Base-by-base conservation (phyloP, 176 grass and related monocot genomes). In the Aegilops speltoides region DNA sequence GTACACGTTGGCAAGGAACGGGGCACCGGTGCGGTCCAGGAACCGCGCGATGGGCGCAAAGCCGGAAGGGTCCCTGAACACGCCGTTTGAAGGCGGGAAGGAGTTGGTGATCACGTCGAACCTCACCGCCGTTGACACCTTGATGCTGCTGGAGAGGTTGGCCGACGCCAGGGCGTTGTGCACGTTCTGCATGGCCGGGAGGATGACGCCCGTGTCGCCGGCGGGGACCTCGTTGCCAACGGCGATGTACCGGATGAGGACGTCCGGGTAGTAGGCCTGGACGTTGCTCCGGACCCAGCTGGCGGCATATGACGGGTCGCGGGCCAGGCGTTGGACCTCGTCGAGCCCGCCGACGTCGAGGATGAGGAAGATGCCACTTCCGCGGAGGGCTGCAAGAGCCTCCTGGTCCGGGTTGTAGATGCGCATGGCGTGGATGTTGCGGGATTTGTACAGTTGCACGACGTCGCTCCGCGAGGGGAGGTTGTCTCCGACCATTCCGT, bases 171-270 rank as follows among this genome's bases (percentile, higher is more conserved):
- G 17, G 32, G 66, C 32, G 1, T 69, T 19, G 8, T 36, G 19
- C 8, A 69, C 33, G 9, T 70, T 70, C 8, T 34, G 32, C 33
- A 70, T 70, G 67, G 67, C 67, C 16, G 15, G 3, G 9, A 10
- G 19, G 67, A 95, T 52, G 25, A 59, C 29, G 19, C 23, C 65
- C 17, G 26, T 34, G 41, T 10, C 48, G 5, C 4, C 87, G 2
- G 50, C 40, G 43, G 79, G 6, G n/a, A 95, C 50, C 79, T 92
- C 90, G 15, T 95, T 95, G 17, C 93, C 93, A n/a, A 95, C 90
- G 2, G 82, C 50, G 45, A 95, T 62, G 79, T 89, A 91, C 10
- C 10, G 22, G 63, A 89, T 86, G 65, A 60, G 1, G 3, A 88
- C 72, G 50, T 1, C 23, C 0, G 26, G 19, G 23, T 12, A 26